Base-by-base conservation (phyloP, 2,329 filamentous ascomycete species). In the Verticillium nubilum region DNA sequence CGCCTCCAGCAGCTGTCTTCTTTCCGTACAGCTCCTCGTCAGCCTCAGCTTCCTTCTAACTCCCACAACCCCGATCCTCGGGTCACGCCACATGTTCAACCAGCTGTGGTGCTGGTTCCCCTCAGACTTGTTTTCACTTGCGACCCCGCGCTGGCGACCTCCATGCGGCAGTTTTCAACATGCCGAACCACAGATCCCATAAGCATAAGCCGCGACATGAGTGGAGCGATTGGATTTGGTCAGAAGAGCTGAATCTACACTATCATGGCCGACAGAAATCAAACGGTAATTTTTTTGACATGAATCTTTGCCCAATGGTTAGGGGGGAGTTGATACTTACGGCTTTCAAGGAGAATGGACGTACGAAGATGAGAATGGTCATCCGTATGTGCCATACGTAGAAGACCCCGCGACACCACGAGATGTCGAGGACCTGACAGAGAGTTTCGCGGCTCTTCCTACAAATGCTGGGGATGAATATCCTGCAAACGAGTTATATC, bases 191-290 rank as follows among this genome's bases (percentile, higher is more conserved):
- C 52, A 62, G 26, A 35, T 56, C 62, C 50, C 66, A 67, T 60
- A 69, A 67, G 54, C 62, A 64, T 50, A 69, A 68, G 58, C 65
- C 67, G 26, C 68, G 35, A 57, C 42, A 33, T n/a, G 58, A 57
- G 25, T 70, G 68, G 69, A 64, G 60, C 28, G 62, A 65, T 4
- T 75, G 73, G 73, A 61, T 62, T 19, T 73, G 65, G 65, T 66
- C 67, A 26, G 25, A 26, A 17, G 60, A 65, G 5, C 65, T 70
- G 37, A 42, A 62, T 15, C 63, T 67, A 58, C 67, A 70, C 54
- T 74, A 69, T 55, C 69, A 68, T 56, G 65, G 66, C 19, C 66
- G 70, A 52, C 61, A 63, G 60, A 66, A 70, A 55, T 58, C 54
- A 37, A 61, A 68, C 56, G 73, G 73, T 75, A 65, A n/a, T n/a